These are phyloP conservation scores for Ganoderma leucocontextum DNA, from an alignment of 1,284 basidiomycete species.

Conservation along the genomic window DNA sequence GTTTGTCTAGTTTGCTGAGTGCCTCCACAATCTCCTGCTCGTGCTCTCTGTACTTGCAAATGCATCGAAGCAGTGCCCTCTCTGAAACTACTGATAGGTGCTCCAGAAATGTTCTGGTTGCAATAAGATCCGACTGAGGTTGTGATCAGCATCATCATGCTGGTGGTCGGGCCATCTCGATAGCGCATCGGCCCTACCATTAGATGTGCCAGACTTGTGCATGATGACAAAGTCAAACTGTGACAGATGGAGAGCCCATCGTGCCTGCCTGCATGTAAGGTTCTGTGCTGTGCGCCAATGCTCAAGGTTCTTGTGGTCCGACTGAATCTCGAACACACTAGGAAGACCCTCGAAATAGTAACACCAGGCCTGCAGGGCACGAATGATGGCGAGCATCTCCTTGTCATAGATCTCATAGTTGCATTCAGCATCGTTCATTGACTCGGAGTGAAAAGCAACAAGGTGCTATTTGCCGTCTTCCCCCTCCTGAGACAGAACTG, in stretches of 20 bases:
- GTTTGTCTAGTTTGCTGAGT: background rate
- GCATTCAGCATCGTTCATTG: slow-evolving; percentile 7
- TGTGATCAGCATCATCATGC: slow-evolving; percentile 41
- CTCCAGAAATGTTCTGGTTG: slow-evolving; percentile 13
- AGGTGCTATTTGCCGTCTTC: too few relatives aligned
- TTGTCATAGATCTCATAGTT: slow-evolving; percentile 50
- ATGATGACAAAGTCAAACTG: slow-evolving; percentile 47
- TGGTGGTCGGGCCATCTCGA: slow-evolving; percentile 47
- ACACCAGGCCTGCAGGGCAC: slow-evolving; percentile 32
- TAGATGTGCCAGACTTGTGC: slow-evolving; percentile 48
- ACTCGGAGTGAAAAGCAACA: background rate
- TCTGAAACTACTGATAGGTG: background rate
- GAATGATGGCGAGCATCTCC: slow-evolving; percentile 48
- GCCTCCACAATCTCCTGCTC: too few relatives aligned
- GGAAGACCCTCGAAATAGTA: too few relatives aligned
- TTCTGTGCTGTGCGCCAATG: too few relatives aligned
- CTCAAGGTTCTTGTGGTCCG: too few relatives aligned
- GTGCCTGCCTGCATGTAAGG: slow-evolving; percentile 45
- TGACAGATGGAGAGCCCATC: slow-evolving; percentile 48
- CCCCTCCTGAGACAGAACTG: too few relatives aligned
- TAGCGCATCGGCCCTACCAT: slow-evolving; percentile 48
- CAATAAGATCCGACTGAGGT: slow-evolving; percentile 39
- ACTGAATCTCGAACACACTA: too few relatives aligned
- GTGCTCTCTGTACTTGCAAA: too few relatives aligned
- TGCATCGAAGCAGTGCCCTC: too few relatives aligned